phyloP scores from a whole-genome alignment of 2,329 filamentous ascomycete genomes.

The Aureobasidium pullulans region DNA sequence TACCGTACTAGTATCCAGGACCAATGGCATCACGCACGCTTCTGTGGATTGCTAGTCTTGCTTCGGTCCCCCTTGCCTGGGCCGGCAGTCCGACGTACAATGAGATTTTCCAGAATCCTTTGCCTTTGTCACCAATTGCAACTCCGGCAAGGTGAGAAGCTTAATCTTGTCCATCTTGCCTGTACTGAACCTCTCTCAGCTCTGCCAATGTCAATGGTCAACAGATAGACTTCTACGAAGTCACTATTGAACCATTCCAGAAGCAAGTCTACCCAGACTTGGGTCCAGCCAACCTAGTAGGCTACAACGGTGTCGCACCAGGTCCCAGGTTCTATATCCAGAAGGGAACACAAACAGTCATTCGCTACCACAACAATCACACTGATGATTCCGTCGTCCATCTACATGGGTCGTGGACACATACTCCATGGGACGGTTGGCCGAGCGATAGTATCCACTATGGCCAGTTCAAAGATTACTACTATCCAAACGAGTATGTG shows the following conservation, averaged over 20 bases:
- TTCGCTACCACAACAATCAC: slow-evolving; percentile 46
- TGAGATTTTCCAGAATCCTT: slow-evolving; percentile 14
- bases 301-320: slow-evolving; percentile 47
- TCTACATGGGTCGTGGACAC: slow-evolving; percentile 44
- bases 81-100: slow-evolving; percentile 15
- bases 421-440: slow-evolving; percentile 47
- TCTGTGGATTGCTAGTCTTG: background rate
- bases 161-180: background rate
- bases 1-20: background rate
- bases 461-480: slow-evolving; percentile 55
- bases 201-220: slow-evolving; percentile 15
- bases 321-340: slow-evolving; percentile 45
- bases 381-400: slow-evolving; percentile 40
- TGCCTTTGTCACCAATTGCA: slow-evolving; percentile 15
- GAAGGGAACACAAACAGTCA: slow-evolving; percentile 42
- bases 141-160: slow-evolving; percentile 11
- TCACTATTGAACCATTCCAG: slow-evolving; percentile 35
- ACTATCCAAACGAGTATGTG: slow-evolving; percentile 46
- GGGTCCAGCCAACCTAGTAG: slow-evolving; percentile 31
- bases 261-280: slow-evolving; percentile 34
- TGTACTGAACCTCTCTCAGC: background rate
- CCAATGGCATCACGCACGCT: background rate
- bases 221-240: slow-evolving; percentile 41
- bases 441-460: slow-evolving; percentile 44
- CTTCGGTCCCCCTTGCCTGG: background rate